phyloP scores from a whole-genome alignment of 2,329 filamentous ascomycete genomes.

The Hypoxylon sp. region DNA sequence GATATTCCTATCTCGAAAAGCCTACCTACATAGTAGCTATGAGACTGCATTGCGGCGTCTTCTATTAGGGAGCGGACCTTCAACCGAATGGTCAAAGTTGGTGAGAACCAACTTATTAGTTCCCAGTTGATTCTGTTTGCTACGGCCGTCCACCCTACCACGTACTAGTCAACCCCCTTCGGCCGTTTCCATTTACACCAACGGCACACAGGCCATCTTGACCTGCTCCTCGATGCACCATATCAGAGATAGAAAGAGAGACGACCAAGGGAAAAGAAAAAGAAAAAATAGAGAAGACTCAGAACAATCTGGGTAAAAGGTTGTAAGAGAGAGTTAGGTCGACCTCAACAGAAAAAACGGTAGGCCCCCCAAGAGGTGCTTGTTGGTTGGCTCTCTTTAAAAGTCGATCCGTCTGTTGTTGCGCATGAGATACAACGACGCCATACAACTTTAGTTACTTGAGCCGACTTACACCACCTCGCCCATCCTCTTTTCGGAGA shows the following conservation, averaged over 20 bases:
- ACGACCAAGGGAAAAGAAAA: conserved; percentile 26
- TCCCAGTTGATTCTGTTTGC: conserved; percentile 44
- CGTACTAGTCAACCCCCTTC: conserved; percentile 39
- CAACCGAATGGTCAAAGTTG: conserved; percentile 42
- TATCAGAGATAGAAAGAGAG: conserved; percentile 34
- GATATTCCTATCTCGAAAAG: conserved; percentile 50
- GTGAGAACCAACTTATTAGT: conserved; percentile 39
- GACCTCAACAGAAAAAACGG: conserved; percentile 40
- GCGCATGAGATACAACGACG: conserved; percentile 46
- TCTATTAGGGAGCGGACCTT: conserved; percentile 45
- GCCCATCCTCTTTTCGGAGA: conserved; percentile 48
- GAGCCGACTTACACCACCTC: conserved; percentile 46
- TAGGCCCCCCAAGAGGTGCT: conserved; percentile 41
- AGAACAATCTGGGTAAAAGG: conserved; percentile 25
- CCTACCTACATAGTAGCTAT: conserved; percentile 41
- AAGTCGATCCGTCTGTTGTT: conserved; percentile 47
- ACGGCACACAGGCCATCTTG: conserved; percentile 36
- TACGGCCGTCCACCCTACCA: conserved; percentile 40
- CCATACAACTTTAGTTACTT: conserved; percentile 43
- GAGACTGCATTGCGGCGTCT: conserved; percentile 48
- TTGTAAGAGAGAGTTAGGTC: conserved; percentile 41
- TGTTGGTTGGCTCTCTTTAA: conserved; percentile 48
- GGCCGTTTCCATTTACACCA: conserved; percentile 44
- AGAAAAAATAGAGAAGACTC: conserved; percentile 34
- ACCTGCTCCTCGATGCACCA: conserved; percentile 43